Evolutionary conservation across 2,329 filamentous ascomycete genomes (phyloP).

Genomic region (Orbilia blumenaviensis): DNA sequence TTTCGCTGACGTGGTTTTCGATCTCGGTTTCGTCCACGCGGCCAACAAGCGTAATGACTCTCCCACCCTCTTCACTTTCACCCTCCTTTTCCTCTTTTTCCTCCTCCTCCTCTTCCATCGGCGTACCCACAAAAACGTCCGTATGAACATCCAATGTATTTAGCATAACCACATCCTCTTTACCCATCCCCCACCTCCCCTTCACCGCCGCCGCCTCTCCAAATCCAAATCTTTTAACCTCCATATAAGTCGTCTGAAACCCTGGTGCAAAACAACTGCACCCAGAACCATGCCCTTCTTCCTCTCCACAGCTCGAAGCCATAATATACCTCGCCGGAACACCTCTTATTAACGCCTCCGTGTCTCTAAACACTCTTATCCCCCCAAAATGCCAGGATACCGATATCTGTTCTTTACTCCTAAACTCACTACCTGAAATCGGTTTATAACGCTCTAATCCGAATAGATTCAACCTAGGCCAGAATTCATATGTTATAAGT

Average conservation of each 20-base stretch:
- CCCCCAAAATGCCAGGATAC: constrained; percentile 8
- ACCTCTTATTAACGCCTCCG: background rate
- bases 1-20: background rate
- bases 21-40: background rate
- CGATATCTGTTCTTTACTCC: background rate
- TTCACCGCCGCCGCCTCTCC: background rate
- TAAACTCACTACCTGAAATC: background rate
- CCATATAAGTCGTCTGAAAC: constrained; percentile 10
- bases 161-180: background rate
- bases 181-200: background rate
- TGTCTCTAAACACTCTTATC: background rate
- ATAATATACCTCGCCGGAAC: background rate
- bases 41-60: background rate
- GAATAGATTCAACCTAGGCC: background rate
- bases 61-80: background rate
- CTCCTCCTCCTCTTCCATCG: background rate
- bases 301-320: background rate
- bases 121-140: background rate
- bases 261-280: constrained; percentile 13
- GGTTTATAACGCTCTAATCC: constrained; percentile 3
- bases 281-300: background rate
- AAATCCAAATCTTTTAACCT: constrained; percentile 1
- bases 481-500: constrained; percentile 6
- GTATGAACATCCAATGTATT: constrained; percentile 10
- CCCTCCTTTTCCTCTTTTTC: background rate